These are phyloP conservation scores for Suillus fuscotomentosus DNA, from an alignment of 768 basidiomycete species.

Conservation along the genomic window DNA sequence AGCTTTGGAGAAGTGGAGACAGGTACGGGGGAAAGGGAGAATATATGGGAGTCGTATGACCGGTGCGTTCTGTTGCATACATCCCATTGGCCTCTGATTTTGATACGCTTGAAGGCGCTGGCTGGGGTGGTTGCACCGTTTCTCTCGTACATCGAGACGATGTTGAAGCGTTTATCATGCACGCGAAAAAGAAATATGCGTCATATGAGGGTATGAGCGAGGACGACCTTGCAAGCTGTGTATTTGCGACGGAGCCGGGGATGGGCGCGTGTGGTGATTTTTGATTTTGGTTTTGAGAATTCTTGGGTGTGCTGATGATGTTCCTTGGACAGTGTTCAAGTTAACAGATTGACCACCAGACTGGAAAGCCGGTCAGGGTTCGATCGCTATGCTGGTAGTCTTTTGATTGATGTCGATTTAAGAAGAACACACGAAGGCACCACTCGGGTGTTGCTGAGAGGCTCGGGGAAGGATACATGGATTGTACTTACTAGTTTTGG, in stretches of 20 bases:
- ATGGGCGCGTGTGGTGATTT: slow-evolving; percentile 77
- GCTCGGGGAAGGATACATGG: background rate
- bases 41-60: slow-evolving; percentile 85
- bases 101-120: slow-evolving; percentile 54
- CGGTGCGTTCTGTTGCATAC: slow-evolving; percentile 39
- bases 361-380: background rate
- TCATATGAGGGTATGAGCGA: slow-evolving; percentile 63
- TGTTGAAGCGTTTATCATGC: slow-evolving; percentile 62
- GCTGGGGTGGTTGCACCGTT: slow-evolving; percentile 91
- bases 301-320: background rate
- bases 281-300: background rate
- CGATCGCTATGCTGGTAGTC: no score
- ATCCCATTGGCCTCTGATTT: background rate
- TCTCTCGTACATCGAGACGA: slow-evolving; percentile 68
- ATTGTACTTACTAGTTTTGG: background rate
- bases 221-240: slow-evolving; percentile 58
- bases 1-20: slow-evolving; percentile 37
- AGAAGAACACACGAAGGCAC: background rate
- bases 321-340: slow-evolving; percentile 24
- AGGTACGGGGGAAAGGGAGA: slow-evolving; percentile 34
- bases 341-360: slow-evolving; percentile 20
- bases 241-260: slow-evolving; percentile 84
- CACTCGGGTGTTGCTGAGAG: background rate
- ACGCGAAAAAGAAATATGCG: slow-evolving; percentile 56
- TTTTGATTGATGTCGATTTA: background rate